Percentiles rank a stretch among this genome's conserved stretches.
Conservation (phyloP, 208 protist species). For the Trypanosoma caninum region DNA sequence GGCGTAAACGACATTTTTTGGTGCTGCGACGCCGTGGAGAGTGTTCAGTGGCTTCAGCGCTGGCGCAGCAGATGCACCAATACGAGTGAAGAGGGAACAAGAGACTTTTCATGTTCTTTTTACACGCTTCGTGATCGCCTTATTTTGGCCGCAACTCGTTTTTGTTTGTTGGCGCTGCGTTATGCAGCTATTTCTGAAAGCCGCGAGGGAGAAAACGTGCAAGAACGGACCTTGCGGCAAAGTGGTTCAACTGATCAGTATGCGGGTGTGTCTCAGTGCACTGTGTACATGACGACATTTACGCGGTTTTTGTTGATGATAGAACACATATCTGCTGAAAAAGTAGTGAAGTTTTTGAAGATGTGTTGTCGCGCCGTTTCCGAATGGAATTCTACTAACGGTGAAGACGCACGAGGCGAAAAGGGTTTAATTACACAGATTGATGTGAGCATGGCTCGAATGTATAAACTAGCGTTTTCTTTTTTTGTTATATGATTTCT, state of each 20-base stretch:
- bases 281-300: slow-evolving; percentile 35
- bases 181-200: slow-evolving; percentile 5
- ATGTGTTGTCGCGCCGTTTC: slow-evolving; percentile 1
- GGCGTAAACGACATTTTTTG: not conserved
- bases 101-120: not conserved
- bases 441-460: slow-evolving; percentile 12
- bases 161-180: slow-evolving; percentile 26
- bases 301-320: slow-evolving; percentile 42
- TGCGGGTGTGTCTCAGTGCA: slow-evolving; percentile 23
- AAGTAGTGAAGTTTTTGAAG: slow-evolving; percentile 1
- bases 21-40: not conserved
- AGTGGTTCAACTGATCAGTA: not conserved
- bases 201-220: not conserved
- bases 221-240: not conserved
- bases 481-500: slow-evolving; percentile 1
- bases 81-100: not conserved
- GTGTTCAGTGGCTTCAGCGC: not conserved
- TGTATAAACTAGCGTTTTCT: slow-evolving; percentile 12
- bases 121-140: slow-evolving; percentile 23
- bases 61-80: not conserved
- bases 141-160: slow-evolving; percentile 27
- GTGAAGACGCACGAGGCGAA: not conserved
- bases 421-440: slow-evolving; percentile 12
- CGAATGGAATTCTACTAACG: not conserved
- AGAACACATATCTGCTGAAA: slow-evolving; percentile 27